A percentile compares a stretch with the other conserved stretches of the same genome.
Conservation (phyloP, 139 green algal species). For the Ulvella scutata region DNA sequence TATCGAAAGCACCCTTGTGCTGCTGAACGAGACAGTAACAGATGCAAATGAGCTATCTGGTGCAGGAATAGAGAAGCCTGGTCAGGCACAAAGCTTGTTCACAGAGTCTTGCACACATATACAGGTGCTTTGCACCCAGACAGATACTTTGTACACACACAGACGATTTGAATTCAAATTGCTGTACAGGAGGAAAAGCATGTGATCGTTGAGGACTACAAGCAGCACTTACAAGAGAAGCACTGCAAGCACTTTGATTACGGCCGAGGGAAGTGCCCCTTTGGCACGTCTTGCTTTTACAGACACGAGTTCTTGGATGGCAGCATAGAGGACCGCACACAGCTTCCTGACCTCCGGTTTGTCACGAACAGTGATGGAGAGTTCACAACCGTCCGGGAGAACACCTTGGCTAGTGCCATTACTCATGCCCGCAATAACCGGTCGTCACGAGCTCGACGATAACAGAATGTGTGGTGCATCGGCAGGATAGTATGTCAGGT, state of each 20-base stretch:
- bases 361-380: not conserved
- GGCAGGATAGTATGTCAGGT: no score
- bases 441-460: no score
- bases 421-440: no score
- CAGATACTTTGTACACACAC: not conserved
- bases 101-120: not conserved
- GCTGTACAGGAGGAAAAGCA: constrained; percentile 32
- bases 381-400: not conserved
- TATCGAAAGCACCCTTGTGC: not conserved
- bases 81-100: not conserved
- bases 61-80: not conserved
- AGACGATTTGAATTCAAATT: no score
- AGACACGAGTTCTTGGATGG: constrained; percentile 50
- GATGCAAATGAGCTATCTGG: not conserved
- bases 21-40: not conserved
- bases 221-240: constrained; percentile 12
- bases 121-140: not conserved
- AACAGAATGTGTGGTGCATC: no score
- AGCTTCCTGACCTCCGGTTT: not conserved
- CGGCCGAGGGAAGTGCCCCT: constrained; percentile 48
- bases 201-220: constrained; percentile 24
- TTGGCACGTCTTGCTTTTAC: constrained; percentile 75
- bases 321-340: constrained; percentile 6
- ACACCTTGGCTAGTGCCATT: not conserved
- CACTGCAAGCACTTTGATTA: constrained; percentile 45